A percentile compares a stretch with the other conserved stretches of the same genome.
These are phyloP conservation scores for Fusarium coicis DNA, from an alignment of 2,329 filamentous ascomycete genomes.

Conservation along the genomic window DNA sequence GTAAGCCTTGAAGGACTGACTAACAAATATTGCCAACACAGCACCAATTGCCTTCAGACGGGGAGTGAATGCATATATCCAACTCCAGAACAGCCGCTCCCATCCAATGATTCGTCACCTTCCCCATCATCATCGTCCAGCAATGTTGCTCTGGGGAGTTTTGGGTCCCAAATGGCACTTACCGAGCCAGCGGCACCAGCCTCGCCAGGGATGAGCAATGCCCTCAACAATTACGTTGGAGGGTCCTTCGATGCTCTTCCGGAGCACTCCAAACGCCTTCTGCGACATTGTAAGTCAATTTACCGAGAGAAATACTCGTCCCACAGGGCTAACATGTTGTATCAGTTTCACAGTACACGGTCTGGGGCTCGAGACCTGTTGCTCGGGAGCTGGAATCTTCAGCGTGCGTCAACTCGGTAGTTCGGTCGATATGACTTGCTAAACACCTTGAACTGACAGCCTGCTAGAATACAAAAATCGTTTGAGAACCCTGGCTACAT, in stretches of 20 bases:
- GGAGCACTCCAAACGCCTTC: conserved; percentile 45
- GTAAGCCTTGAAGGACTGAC: conserved; percentile 25
- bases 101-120: conserved; percentile 41
- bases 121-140: conserved; percentile 34
- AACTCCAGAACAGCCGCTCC: conserved; percentile 39
- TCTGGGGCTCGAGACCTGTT: conserved; percentile 55
- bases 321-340: conserved; percentile 21
- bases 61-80: conserved; percentile 56
- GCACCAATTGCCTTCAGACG: conserved; percentile 58
- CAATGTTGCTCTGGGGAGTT: conserved; percentile 17
- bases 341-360: conserved; percentile 55
- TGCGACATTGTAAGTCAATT: conserved; percentile 44
- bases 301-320: neutral
- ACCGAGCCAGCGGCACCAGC: conserved; percentile 26
- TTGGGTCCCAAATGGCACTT: conserved; percentile 27
- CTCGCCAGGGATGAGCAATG: conserved; percentile 33
- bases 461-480: conserved; percentile 54
- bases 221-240: conserved; percentile 46
- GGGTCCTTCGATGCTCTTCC: conserved; percentile 48
- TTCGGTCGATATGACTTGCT: neutral
- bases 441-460: conserved; percentile 24
- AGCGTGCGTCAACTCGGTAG: conserved; percentile 39
- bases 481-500: conserved; percentile 58
- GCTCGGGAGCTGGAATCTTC: conserved; percentile 49
- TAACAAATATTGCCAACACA: conserved; percentile 44